Percentiles rank a stretch among this genome's conserved stretches.
Evolutionary conservation across 129 eudicot species (phyloP).

Genomic region (Arctium minus): DNA sequence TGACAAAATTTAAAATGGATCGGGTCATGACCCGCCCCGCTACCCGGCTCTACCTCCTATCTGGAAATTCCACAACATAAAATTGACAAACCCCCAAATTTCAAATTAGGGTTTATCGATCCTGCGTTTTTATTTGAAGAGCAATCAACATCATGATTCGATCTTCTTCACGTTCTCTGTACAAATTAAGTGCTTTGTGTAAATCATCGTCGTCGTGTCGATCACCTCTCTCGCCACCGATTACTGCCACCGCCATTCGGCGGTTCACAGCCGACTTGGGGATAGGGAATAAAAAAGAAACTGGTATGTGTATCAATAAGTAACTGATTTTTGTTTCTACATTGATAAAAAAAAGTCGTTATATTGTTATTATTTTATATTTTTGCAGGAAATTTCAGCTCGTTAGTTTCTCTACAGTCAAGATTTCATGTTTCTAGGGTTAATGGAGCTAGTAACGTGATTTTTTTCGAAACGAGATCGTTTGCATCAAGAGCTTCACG

Average conservation of each 20-base stretch:
- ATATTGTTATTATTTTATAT: neutral
- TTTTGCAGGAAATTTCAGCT: conserved; percentile 36
- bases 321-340: neutral
- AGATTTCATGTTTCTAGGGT: conserved; percentile 31
- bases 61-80: neutral
- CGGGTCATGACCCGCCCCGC: neutral
- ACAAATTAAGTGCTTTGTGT: conserved; percentile 7
- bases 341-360: neutral
- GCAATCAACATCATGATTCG: conserved; percentile 26
- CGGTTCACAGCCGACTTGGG: conserved; percentile 18
- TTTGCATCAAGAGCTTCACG: conserved; percentile 64
- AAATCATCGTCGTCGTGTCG: conserved; percentile 7
- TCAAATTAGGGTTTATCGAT: conserved; percentile 33
- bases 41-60: conserved; percentile 4
- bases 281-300: conserved; percentile 12
- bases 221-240: conserved; percentile 22
- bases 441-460: conserved; percentile 14
- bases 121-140: neutral
- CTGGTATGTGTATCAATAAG: conserved; percentile 7
- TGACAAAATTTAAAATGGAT: neutral
- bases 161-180: conserved; percentile 30
- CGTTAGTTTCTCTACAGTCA: conserved; percentile 30
- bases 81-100: conserved; percentile 29
- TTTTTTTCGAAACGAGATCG: conserved; percentile 35
- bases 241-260: conserved; percentile 27